Conservation (phyloP, 2,329 filamentous ascomycete species). For the Aaosphaeria arxii region DNA sequence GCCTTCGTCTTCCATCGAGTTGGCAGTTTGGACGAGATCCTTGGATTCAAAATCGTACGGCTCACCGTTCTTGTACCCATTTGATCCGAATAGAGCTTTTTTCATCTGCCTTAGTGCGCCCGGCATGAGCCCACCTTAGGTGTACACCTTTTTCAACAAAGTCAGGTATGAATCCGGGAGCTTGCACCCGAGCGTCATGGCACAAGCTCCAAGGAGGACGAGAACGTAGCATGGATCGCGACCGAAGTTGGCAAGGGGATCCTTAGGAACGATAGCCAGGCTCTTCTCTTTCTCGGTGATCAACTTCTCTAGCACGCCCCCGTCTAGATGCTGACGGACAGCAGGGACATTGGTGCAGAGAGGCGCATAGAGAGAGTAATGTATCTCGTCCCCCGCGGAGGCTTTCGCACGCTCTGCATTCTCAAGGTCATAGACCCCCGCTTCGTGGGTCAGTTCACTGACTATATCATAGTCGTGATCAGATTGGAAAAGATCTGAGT, state of each 20-base stretch:
- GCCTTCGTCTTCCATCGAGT: constrained; percentile 1
- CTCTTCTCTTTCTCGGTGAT: constrained; percentile 10
- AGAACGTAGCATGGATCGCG: constrained; percentile 14
- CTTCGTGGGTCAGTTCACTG: constrained; percentile 8
- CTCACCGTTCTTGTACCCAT: constrained; percentile 11
- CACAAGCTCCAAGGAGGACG: constrained; percentile 16
- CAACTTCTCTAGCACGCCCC: constrained; percentile 9
- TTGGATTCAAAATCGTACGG: constrained; percentile 18
- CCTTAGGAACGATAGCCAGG: constrained; percentile 5
- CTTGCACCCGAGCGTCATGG: constrained; percentile 15
- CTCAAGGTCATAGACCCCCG: constrained; percentile 11
- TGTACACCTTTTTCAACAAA: constrained; percentile 18
- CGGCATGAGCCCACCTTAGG: constrained; percentile 11
- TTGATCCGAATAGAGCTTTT: constrained; percentile 16
- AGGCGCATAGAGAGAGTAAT: constrained; percentile 7
- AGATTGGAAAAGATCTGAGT: constrained; percentile 17
- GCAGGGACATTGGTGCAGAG: constrained; percentile 9
- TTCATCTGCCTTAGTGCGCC: constrained; percentile 14
- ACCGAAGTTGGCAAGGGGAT: neutral
- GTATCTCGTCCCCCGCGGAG: constrained; percentile 12
- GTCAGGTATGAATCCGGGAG: constrained; percentile 7
- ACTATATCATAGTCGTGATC: constrained; percentile 18
- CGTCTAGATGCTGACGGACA: constrained; percentile 16
- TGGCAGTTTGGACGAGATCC: constrained; percentile 7
- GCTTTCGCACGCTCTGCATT: constrained; percentile 7